These are phyloP conservation scores for Fusarium multiceps DNA, from an alignment of 2,329 filamentous ascomycete species.

Conservation along the genomic window DNA sequence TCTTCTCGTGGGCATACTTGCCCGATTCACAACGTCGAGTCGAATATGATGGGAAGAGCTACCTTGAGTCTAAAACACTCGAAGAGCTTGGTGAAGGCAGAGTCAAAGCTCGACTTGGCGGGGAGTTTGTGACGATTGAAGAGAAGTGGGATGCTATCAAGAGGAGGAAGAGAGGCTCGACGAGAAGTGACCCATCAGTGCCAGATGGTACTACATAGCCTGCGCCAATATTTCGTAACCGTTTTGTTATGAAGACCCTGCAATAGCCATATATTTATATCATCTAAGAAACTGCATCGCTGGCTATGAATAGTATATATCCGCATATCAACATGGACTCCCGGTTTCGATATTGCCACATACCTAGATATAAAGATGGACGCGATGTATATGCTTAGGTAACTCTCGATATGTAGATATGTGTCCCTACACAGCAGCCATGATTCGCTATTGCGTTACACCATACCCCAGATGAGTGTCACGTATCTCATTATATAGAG, in stretches of 20 bases:
- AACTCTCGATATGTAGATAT: neutral
- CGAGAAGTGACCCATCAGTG: constrained; percentile 40
- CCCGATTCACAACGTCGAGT: constrained; percentile 60
- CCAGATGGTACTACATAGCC: constrained; percentile 37
- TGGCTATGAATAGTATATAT: neutral
- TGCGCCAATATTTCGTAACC: neutral
- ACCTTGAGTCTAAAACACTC: constrained; percentile 59
- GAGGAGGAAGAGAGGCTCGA: constrained; percentile 47
- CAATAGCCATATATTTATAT: constrained; percentile 4
- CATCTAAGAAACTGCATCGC: constrained; percentile 15
- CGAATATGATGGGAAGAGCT: constrained; percentile 50
- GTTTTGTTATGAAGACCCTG: constrained; percentile 10
- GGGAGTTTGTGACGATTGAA: constrained; percentile 57
- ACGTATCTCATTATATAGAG: constrained; percentile 65
- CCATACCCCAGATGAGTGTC: constrained; percentile 58
- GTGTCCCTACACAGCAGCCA: neutral
- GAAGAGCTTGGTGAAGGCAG: constrained; percentile 64
- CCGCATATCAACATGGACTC: neutral
- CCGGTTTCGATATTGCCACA: neutral
- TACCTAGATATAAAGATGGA: neutral
- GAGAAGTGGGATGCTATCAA: constrained; percentile 57
- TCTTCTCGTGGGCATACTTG: constrained; percentile 64
- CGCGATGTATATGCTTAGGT: neutral
- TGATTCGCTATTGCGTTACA: neutral
- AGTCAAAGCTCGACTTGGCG: constrained; percentile 56